A percentile compares a stretch with the other conserved stretches of the same genome.
These are phyloP conservation scores for Daldinia decipiens DNA, from an alignment of 495 filamentous ascomycete genomes.

Conservation along the genomic window DNA sequence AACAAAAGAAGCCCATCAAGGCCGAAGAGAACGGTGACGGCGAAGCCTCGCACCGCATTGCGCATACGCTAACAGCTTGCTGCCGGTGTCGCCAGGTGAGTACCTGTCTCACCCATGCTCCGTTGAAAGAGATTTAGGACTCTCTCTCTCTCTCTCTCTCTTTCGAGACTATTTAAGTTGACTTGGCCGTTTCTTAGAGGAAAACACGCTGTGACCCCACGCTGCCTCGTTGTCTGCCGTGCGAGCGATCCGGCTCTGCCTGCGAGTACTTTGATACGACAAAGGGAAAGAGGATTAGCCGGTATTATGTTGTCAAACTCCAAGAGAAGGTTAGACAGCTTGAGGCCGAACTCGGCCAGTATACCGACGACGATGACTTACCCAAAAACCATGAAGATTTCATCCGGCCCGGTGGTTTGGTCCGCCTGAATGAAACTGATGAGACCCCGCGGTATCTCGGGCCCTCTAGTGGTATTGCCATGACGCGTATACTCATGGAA, in stretches of 20 bases:
- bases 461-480: constrained; percentile 91
- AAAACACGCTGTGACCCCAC: constrained; percentile 95
- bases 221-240: constrained; percentile 89
- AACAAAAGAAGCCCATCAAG: constrained; percentile 45
- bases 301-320: constrained; percentile 87
- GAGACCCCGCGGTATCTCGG: constrained; percentile 87
- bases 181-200: constrained; percentile 62
- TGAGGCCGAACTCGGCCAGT: constrained; percentile 75
- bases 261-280: constrained; percentile 95
- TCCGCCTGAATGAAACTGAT: constrained; percentile 81
- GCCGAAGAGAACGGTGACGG: constrained; percentile 53
- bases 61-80: constrained; percentile 88
- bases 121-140: background rate
- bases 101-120: constrained; percentile 11
- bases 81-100: constrained; percentile 85
- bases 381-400: constrained; percentile 78
- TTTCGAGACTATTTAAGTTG: constrained; percentile 6
- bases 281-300: constrained; percentile 77
- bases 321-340: constrained; percentile 82
- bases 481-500: constrained; percentile 93
- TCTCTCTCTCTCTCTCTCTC: constrained; percentile 1
- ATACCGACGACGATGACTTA: constrained; percentile 70
- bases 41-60: constrained; percentile 66
- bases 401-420: constrained; percentile 81
- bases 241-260: constrained; percentile 84